Conservation (phyloP, 2,329 filamentous ascomycete genomes). For the Gaeumannomyces sp. region DNA sequence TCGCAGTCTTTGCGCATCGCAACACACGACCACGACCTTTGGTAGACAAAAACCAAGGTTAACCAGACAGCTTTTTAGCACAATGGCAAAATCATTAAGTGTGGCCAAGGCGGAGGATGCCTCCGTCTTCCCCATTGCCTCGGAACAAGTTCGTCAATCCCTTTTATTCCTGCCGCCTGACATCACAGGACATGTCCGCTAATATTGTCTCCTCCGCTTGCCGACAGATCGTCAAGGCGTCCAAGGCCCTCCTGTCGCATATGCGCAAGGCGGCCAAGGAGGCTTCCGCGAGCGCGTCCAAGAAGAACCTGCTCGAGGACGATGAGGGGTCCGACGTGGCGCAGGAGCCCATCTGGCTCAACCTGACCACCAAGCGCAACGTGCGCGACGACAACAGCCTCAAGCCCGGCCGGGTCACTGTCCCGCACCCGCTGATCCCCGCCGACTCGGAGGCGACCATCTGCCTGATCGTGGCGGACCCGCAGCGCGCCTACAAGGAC, state of each 20-base stretch:
- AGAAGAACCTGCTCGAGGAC: constrained; percentile 50
- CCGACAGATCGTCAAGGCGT: constrained; percentile 53
- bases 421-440: constrained; percentile 68
- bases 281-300: constrained; percentile 37
- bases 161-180: not conserved
- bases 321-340: constrained; percentile 31
- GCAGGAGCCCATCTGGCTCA: constrained; percentile 55
- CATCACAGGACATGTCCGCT: not conserved
- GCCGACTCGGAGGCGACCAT: constrained; percentile 60
- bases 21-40: not conserved
- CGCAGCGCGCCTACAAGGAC: constrained; percentile 86
- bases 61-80: not conserved
- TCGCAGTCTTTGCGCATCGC: not conserved
- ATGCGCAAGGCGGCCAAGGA: constrained; percentile 51
- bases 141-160: constrained; percentile 5
- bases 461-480: constrained; percentile 72
- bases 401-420: constrained; percentile 74
- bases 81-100: constrained; percentile 7
- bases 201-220: not conserved
- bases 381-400: constrained; percentile 67
- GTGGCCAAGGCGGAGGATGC: constrained; percentile 2
- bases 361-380: constrained; percentile 59
- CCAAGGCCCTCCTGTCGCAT: constrained; percentile 55
- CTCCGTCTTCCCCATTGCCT: constrained; percentile 4
- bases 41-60: not conserved